phyloP scores from a whole-genome alignment of 2,329 filamentous ascomycete species.

The Fusarium hostae region DNA sequence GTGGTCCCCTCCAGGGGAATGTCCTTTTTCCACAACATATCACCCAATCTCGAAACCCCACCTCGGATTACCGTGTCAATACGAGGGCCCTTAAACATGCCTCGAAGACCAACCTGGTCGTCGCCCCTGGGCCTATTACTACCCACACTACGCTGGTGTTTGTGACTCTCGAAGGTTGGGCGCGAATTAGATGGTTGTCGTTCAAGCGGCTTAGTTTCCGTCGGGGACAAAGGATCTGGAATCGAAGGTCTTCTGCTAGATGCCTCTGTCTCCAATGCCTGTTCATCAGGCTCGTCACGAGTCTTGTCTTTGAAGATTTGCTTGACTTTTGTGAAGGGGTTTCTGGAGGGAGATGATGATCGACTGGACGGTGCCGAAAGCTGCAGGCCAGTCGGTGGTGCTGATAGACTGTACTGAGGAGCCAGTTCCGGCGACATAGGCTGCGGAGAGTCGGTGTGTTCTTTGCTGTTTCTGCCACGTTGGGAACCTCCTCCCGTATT shows the following conservation, averaged over 20 bases:
- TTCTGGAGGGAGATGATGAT: slow-evolving; percentile 71
- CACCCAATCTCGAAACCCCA: slow-evolving; percentile 66
- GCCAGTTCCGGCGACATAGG: slow-evolving; percentile 65
- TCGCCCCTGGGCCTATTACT: slow-evolving; percentile 58
- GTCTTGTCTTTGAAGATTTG: slow-evolving; percentile 66
- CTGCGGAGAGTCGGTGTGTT: slow-evolving; percentile 58
- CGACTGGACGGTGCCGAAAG: slow-evolving; percentile 72
- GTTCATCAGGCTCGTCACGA: slow-evolving; percentile 55
- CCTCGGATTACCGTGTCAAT: slow-evolving; percentile 77
- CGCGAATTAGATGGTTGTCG: slow-evolving; percentile 43
- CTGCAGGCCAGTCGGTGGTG: slow-evolving; percentile 70
- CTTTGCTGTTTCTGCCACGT: slow-evolving; percentile 52
- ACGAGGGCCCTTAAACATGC: slow-evolving; percentile 81
- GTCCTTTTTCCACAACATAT: slow-evolving; percentile 68
- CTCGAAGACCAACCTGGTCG: slow-evolving; percentile 57
- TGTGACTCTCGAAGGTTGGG: slow-evolving; percentile 59
- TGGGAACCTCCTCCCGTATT: slow-evolving; percentile 62
- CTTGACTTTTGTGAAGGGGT: slow-evolving; percentile 66
- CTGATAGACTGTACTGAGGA: slow-evolving; percentile 59
- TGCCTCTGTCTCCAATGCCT: slow-evolving; percentile 50
- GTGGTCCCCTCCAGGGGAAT: slow-evolving; percentile 47
- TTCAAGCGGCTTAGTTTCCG: slow-evolving; percentile 50
- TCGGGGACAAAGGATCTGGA: slow-evolving; percentile 41
- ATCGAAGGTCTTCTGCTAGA: slow-evolving; percentile 42
- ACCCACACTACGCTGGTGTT: slow-evolving; percentile 59